phyloP scores from a whole-genome alignment of 495 filamentous ascomycete genomes.

The Staphylotrichum longicolle region DNA sequence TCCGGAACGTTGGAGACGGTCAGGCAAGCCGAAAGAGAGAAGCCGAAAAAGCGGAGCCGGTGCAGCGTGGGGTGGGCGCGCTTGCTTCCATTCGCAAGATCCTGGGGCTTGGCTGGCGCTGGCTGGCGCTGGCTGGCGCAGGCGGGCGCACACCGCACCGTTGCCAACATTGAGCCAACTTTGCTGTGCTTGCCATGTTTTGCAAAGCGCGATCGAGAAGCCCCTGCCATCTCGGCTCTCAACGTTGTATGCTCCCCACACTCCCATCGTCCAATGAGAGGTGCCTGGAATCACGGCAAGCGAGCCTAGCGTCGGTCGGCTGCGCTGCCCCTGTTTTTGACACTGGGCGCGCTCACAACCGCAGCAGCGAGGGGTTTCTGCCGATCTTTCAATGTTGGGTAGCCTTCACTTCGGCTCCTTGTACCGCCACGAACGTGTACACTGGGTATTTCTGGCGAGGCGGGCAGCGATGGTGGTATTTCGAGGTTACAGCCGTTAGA shows the following conservation, averaged over 20 bases:
- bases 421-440: not conserved
- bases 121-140: too few relatives aligned
- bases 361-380: too few relatives aligned
- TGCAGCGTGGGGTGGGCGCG: too few relatives aligned
- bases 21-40: not conserved
- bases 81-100: not conserved
- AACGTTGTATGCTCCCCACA: slow-evolving; percentile 27
- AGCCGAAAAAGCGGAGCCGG: too few relatives aligned
- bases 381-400: slow-evolving; percentile 1
- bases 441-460: slow-evolving; percentile 1
- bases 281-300: slow-evolving; percentile 34
- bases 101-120: too few relatives aligned
- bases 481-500: slow-evolving; percentile 16
- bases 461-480: not conserved
- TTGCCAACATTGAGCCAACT: too few relatives aligned
- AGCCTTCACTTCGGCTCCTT: not conserved
- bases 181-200: not conserved
- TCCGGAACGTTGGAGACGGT: not conserved
- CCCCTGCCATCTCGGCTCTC: slow-evolving; percentile 18
- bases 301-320: slow-evolving; percentile 27
- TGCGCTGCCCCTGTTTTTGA: slow-evolving; percentile 12
- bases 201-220: slow-evolving; percentile 5
- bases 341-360: too few relatives aligned
- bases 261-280: slow-evolving; percentile 26
- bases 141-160: too few relatives aligned